These are phyloP conservation scores for Jaminaea rosea DNA, from an alignment of 1,284 basidiomycete genomes.

Conservation along the genomic window DNA sequence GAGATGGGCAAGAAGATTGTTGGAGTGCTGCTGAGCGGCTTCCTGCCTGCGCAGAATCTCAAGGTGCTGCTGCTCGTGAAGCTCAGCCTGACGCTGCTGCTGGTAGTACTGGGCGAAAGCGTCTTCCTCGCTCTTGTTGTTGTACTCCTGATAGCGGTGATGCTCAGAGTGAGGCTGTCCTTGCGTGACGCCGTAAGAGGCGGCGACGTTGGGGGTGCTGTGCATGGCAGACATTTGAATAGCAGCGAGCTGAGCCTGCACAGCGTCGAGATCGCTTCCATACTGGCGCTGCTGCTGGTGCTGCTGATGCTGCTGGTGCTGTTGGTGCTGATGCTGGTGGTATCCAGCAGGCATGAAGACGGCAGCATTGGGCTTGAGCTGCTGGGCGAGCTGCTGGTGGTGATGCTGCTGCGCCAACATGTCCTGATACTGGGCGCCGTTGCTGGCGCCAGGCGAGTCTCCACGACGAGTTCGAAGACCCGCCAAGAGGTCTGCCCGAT, in stretches of 20 bases:
- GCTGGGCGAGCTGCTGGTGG: neutral
- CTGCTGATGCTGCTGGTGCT: conserved; percentile 10
- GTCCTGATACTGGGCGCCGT: conserved; percentile 3
- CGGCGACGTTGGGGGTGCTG: conserved; percentile 8
- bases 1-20: conserved; percentile 31
- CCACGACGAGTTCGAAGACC: conserved; percentile 31
- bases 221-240: conserved; percentile 17
- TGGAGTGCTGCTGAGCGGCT: conserved; percentile 29
- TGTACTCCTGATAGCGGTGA: conserved; percentile 7
- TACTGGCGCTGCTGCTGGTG: too few relatives aligned
- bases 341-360: conserved; percentile 13
- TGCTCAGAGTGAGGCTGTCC: conserved; percentile 19
- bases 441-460: conserved; percentile 16
- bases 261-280: conserved; percentile 9
- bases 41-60: conserved; percentile 31
- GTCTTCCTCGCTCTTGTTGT: too few relatives aligned
- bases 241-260: conserved; percentile 30
- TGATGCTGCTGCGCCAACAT: conserved; percentile 6
- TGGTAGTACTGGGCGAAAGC: neutral
- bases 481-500: conserved; percentile 24
- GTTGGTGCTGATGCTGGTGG: conserved; percentile 1
- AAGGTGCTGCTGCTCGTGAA: conserved; percentile 26
- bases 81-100: conserved; percentile 8
- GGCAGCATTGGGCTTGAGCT: conserved; percentile 20
- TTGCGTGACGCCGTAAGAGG: conserved; percentile 13